These are phyloP conservation scores for Debaryomyces maramus DNA, from an alignment of 805 yeast species.

Conservation along the genomic window DNA sequence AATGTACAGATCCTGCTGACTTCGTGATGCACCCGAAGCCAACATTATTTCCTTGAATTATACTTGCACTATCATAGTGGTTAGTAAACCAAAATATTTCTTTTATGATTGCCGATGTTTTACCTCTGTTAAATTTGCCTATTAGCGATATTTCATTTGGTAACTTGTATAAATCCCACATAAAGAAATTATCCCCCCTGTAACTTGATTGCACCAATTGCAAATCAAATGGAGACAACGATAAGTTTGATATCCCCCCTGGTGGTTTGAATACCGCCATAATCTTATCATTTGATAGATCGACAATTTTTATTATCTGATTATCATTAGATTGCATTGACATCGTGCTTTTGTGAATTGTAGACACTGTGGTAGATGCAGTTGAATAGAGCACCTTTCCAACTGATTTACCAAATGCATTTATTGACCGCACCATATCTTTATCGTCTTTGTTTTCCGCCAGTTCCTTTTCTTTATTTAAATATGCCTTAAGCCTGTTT, in stretches of 20 bases:
- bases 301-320: slow-evolving; percentile 46
- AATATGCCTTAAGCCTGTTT: slow-evolving; percentile 40
- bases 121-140: slow-evolving; percentile 63
- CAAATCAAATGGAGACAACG: slow-evolving; percentile 62
- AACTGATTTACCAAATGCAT: slow-evolving; percentile 31
- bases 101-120: slow-evolving; percentile 54
- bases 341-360: slow-evolving; percentile 22
- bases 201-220: slow-evolving; percentile 52
- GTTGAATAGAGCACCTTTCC: slow-evolving; percentile 36
- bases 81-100: slow-evolving; percentile 54
- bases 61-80: slow-evolving; percentile 23
- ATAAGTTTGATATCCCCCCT: slow-evolving; percentile 59
- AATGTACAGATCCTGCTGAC: slow-evolving; percentile 60
- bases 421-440: slow-evolving; percentile 22
- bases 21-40: slow-evolving; percentile 55
- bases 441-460: slow-evolving; percentile 7
- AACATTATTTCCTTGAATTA: slow-evolving; percentile 28
- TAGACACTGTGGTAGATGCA: slow-evolving; percentile 26
- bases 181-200: slow-evolving; percentile 62
- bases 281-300: slow-evolving; percentile 41
- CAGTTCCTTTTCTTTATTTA: slow-evolving; percentile 21
- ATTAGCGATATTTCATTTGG: slow-evolving; percentile 52
- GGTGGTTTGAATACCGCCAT: slow-evolving; percentile 54
- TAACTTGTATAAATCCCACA: slow-evolving; percentile 61
- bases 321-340: slow-evolving; percentile 28